Evolutionary conservation across 2,329 filamentous ascomycete species (phyloP).

Genomic region (Scleromitrula shiraiana): DNA sequence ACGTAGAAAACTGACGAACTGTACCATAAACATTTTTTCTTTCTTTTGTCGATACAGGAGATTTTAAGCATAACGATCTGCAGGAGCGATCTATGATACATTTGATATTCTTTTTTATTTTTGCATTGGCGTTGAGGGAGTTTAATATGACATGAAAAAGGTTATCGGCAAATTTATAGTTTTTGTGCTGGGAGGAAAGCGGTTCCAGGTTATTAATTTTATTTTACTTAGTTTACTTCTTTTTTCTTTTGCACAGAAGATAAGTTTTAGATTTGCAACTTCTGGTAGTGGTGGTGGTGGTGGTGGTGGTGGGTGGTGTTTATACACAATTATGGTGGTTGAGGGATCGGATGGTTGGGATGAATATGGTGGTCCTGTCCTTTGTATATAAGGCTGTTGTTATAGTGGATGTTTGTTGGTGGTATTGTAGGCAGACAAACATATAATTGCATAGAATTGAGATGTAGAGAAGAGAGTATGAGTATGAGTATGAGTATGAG

Average conservation of each 20-base stretch:
- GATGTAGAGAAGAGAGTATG: too few species aligned
- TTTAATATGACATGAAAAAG: slow-evolving; percentile 12
- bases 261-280: slow-evolving; percentile 1
- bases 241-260: not conserved
- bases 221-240: slow-evolving; percentile 1
- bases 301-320: too few species aligned
- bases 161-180: not conserved
- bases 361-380: not conserved
- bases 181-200: not conserved
- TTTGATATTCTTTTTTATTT: slow-evolving; percentile 21
- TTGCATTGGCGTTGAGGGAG: slow-evolving; percentile 26
- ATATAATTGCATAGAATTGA: not conserved
- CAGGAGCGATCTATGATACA: slow-evolving; percentile 41
- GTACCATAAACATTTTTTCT: slow-evolving; percentile 29
- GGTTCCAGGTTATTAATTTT: not conserved
- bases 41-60: slow-evolving; percentile 31
- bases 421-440: not conserved
- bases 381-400: not conserved
- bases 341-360: not conserved
- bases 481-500: too few species aligned
- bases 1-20: slow-evolving; percentile 16
- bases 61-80: slow-evolving; percentile 39
- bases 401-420: not conserved
- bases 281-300: too few species aligned
- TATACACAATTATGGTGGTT: not conserved